Conservation (phyloP, 768 basidiomycete species). For the Leccinum broughii region DNA sequence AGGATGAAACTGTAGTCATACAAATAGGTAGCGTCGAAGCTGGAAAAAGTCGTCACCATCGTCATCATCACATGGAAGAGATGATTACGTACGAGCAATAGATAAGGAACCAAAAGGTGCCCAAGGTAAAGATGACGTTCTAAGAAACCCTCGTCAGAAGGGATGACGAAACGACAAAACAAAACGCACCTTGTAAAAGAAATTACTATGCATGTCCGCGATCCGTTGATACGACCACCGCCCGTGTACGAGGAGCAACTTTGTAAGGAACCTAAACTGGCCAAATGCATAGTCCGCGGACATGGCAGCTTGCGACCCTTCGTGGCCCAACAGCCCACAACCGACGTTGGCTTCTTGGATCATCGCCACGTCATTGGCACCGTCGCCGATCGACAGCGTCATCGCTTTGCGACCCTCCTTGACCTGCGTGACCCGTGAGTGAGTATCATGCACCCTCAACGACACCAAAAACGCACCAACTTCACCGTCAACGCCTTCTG, state of each 20-base stretch:
- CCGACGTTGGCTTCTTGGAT: constrained; percentile 99
- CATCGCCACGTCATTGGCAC: constrained; percentile 99
- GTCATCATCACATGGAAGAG: too few relatives aligned
- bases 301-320: constrained; percentile 98
- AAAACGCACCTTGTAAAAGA: constrained; percentile 89
- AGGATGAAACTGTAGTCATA: constrained; percentile 95
- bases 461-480: constrained; percentile 51
- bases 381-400: constrained; percentile 96
- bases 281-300: constrained; percentile 98
- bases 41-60: constrained; percentile 27
- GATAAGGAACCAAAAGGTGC: constrained; percentile 91
- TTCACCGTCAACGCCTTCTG: constrained; percentile 98
- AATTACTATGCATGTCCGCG: constrained; percentile 96
- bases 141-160: constrained; percentile 28
- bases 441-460: not conserved
- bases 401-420: constrained; percentile 95
- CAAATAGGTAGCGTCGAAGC: constrained; percentile 93
- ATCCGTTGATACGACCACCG: constrained; percentile 97
- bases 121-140: constrained; percentile 93
- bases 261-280: constrained; percentile 92
- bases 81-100: constrained; percentile 67
- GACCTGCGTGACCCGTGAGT: constrained; percentile 50
- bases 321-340: constrained; percentile 88
- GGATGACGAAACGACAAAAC: not conserved
- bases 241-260: constrained; percentile 90